Evolutionary conservation across 164 flowering plant genomes (phyloP).

Genomic region (Vitis vinifera): ASM3070453v1 NC_081819.1:20529501-20530000

Average conservation of each 20-base stretch:
- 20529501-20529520: not conserved
- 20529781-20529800: not conserved
- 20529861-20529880: not conserved
- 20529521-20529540: not conserved
- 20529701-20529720: not conserved
- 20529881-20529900: not conserved
- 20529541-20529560: not conserved
- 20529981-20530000: constrained; percentile 19
- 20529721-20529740: not conserved
- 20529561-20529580: not conserved
- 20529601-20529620: not conserved
- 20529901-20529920: not conserved
- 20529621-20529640: no score
- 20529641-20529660: no score
- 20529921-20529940: not conserved
- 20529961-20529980: constrained; percentile 1
- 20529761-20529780: not conserved
- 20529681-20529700: not conserved
- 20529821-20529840: not conserved
- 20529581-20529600: not conserved
- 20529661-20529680: no score
- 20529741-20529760: not conserved
- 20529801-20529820: not conserved
- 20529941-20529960: not conserved
- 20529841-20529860: not conserved